Evolutionary conservation across 331 rosid genomes (phyloP), one percentile per base, ranked within the genome.

Genomic region (Erythrophleum ivorense): DNA sequence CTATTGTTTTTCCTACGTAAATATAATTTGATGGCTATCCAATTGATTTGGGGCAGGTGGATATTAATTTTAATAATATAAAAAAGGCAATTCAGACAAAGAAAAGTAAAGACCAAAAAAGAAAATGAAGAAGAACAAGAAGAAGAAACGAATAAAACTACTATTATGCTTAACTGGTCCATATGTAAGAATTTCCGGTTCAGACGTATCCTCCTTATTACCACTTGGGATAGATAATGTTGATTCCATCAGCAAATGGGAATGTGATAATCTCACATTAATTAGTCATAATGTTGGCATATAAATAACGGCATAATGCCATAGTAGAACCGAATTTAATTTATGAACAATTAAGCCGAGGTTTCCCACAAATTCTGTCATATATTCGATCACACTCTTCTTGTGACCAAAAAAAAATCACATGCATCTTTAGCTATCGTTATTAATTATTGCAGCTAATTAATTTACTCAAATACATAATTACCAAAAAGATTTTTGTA

Each of bases 161-260:
- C 16, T 8, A 8, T 12, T 15, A 59, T 45, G 10, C 64, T 57
- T 68, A 71, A 48, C 53, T 59, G 78, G 85, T 59, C 72, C 29
- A 57, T 29, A 11, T 43, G 50, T 24, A 15, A 71, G 45, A 55
- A 16, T 36, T 62, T 69, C n/a, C 48, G 24, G 49, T 19, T n/a
- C 41, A 36, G 12, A 76, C 75, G 69, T 16, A 33, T 70, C 33
- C 59, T 54, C 48, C 34, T 12, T 3, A 3, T 24, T 24, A 24
- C 29, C 66, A 52, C 69, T 73, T 65, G 9, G 48, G 49, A 58
- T 74, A 11, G 50, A 81, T 74, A 52, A 66, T 81, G 33, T 21
- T n/a, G 77, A 73, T 57, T 66, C 67, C 68, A 43, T 67, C 52
- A 16, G 7, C 76, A 41, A 74, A 41, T 67, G 34, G 63, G 46